Evolutionary conservation across 1,284 basidiomycete species (phyloP).

Genomic region (Leccinum huronense): DNA sequence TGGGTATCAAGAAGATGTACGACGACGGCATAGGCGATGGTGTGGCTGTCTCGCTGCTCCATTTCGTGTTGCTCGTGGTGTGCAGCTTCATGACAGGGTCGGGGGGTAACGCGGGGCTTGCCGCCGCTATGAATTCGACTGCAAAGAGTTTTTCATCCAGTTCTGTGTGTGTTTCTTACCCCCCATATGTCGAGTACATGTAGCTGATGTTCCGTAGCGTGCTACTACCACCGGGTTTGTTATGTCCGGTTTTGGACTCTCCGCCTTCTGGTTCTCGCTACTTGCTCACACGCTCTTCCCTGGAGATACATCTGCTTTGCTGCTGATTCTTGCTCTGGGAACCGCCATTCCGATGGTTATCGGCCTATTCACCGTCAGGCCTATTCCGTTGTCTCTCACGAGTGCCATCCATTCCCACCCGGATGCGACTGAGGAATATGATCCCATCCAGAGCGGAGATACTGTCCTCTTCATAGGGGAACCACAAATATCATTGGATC

Average conservation of each 20-base stretch:
- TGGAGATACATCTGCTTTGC: conserved; percentile 68
- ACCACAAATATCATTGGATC: conserved; percentile 30
- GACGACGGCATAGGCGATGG: conserved; percentile 42
- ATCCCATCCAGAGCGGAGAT: conserved; percentile 17
- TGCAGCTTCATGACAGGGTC: conserved; percentile 60
- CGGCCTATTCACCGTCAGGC: conserved; percentile 61
- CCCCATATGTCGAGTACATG: not conserved
- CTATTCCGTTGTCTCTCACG: conserved; percentile 49
- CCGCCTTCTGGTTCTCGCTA: conserved; percentile 77
- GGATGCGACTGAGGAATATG: conserved; percentile 12
- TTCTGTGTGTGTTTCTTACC: conserved; percentile 37
- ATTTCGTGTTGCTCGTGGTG: conserved; percentile 43
- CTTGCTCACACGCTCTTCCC: conserved; percentile 65
- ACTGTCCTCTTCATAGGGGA: conserved; percentile 26
- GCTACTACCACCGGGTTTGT: conserved; percentile 73
- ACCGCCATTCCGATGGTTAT: conserved; percentile 68
- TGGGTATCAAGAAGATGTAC: conserved; percentile 63
- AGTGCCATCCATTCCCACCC: conserved; percentile 1
- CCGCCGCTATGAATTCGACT: conserved; percentile 58
- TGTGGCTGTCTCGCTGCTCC: conserved; percentile 24
- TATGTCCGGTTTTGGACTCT: conserved; percentile 80
- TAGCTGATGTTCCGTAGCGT: conserved; percentile 41
- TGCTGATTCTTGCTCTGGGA: conserved; percentile 69
- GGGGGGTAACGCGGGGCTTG: conserved; percentile 60
- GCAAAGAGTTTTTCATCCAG: conserved; percentile 63